Percentiles rank a stretch among this genome's conserved stretches.
These are phyloP conservation scores for Sonneratia caseolaris DNA, from an alignment of 345 rosid species.

Conservation along the genomic window DNA sequence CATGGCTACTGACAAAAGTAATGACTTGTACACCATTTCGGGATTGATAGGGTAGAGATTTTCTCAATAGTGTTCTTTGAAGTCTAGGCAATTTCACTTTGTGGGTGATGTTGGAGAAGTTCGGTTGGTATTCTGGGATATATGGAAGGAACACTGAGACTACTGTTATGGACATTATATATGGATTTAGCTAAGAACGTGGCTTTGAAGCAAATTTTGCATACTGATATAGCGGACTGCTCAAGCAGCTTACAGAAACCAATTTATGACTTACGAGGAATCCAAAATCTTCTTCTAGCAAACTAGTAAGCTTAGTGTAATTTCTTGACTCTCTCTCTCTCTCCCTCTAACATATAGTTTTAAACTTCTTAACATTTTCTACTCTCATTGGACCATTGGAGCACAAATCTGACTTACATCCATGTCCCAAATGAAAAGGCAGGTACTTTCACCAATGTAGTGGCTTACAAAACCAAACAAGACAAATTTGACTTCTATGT, in stretches of 20 bases:
- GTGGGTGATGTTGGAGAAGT: background rate
- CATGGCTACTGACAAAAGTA: background rate
- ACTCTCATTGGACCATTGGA: background rate
- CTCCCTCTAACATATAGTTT: background rate
- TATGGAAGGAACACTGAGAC: background rate
- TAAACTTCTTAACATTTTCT: background rate
- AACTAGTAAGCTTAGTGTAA: background rate
- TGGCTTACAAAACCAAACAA: background rate
- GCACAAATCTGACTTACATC: background rate
- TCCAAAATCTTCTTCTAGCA: background rate
- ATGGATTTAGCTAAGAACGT: background rate
- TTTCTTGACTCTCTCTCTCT: background rate
- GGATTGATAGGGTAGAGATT: background rate
- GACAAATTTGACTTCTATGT: background rate
- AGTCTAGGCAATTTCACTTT: background rate
- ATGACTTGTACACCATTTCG: background rate
- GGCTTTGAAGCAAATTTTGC: background rate
- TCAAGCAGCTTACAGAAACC: background rate
- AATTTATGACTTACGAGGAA: background rate
- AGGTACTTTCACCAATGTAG: background rate
- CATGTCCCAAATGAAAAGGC: background rate
- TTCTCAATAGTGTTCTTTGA: background rate
- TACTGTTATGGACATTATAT: background rate
- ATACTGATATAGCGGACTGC: background rate
- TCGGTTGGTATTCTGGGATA: background rate